Percentiles rank a stretch among this genome's conserved stretches.
phyloP scores from a whole-genome alignment of 1,139 yeast species.

The Yamadazyma epiphylla region DNA sequence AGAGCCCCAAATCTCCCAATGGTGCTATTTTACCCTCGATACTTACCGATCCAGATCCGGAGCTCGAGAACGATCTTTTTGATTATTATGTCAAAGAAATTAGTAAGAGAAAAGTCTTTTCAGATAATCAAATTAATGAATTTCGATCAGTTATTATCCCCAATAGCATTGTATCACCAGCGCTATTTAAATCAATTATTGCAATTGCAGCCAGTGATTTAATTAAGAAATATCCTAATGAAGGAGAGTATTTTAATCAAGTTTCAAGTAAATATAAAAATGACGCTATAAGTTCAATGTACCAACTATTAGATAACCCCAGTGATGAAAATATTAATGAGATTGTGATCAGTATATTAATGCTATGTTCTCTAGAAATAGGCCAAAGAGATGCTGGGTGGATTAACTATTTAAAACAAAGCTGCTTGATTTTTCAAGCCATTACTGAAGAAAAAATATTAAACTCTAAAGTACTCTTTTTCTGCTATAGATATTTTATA shows the following conservation, averaged over 20 bases:
- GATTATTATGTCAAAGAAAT: constrained; percentile 13
- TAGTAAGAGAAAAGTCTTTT: constrained; percentile 13
- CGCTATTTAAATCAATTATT: constrained; percentile 13
- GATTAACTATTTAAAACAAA: constrained; percentile 22
- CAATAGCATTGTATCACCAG: constrained; percentile 9
- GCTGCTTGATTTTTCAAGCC: constrained; percentile 19
- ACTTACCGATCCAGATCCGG: not conserved
- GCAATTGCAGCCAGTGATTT: constrained; percentile 16
- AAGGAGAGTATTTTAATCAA: constrained; percentile 6
- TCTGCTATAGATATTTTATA: constrained; percentile 24
- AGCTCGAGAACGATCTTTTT: constrained; percentile 10
- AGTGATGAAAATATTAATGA: constrained; percentile 10
- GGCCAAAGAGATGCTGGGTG: constrained; percentile 23
- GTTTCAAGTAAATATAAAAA: constrained; percentile 12
- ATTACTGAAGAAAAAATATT: constrained; percentile 13
- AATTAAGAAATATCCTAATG: constrained; percentile 8
- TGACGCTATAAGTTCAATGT: constrained; percentile 13
- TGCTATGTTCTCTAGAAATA: constrained; percentile 24
- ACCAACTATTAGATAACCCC: constrained; percentile 11
- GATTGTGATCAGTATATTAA: constrained; percentile 13
- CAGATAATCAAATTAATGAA: constrained; percentile 13
- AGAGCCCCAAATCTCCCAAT: not conserved
- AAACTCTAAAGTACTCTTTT: constrained; percentile 14
- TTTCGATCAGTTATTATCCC: constrained; percentile 13
- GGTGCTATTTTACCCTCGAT: too few relatives aligned